Evolutionary conservation across 257 asterid species (phyloP), one percentile per base, ranked within the genome.

Genomic region (Perilla frutescens): DNA sequence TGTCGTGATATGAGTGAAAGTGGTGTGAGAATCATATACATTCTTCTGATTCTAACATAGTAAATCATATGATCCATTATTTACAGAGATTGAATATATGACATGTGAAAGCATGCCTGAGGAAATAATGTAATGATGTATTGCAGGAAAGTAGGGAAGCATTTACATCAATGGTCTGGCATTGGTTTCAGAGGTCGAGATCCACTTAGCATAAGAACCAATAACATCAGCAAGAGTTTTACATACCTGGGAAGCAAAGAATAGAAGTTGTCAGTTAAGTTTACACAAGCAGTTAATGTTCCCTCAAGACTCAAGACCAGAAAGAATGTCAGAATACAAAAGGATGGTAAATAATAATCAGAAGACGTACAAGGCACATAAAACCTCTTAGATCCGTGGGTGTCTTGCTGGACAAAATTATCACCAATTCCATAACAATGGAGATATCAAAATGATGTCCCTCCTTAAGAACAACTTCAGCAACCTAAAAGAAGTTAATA

Each of bases 151-250:
- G 84, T 60, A 49, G n/a, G 68, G 81, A 77, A 81, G 66, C 81
- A 80, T 79, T 88, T 87, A 92, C 98, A 92, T 74, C 80, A 92
- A 73, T 13, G 83, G 85, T 82, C 88, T 88, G 63, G 80, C 71
- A 79, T 86, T 81, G 56, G 91, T 68, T 73, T 77, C 87, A 71
- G 83, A 79, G 78, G 83, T 77, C n/a, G 86, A 82, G 76, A 90
- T 84, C 91, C 91, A 86, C 80, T 83, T 89, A 54, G 94, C 90
- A 81, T 90, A 92, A 73, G 96, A 92, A 66, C 92, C 95, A 80
- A 90, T 74, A 63, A 88, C 89, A 79, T 90, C 94, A 48, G 96
- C 96, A 72, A 86, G 91, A 56, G 96, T 81, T 84, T 87, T 92
- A 84, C 83, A 90, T 67, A 85, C 94, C 98, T 92, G 81, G 73